Conservation (phyloP, 2,329 filamentous ascomycete species). For the Xylaria sp. region DNA sequence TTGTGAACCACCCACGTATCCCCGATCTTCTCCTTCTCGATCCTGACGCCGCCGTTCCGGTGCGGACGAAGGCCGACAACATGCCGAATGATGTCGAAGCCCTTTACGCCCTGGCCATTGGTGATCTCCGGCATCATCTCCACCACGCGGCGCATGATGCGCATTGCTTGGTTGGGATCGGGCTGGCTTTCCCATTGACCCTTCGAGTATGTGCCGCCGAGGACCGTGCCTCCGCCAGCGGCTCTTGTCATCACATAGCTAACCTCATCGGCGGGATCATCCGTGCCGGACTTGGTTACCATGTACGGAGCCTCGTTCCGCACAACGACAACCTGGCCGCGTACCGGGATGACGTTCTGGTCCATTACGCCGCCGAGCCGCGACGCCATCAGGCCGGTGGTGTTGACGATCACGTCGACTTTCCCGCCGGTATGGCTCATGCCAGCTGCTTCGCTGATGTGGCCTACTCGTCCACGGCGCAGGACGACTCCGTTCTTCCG, state of each 20-base stretch:
- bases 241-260: conserved; percentile 87
- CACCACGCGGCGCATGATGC: conserved; percentile 85
- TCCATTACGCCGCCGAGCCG: conserved; percentile 87
- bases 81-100: conserved; percentile 80
- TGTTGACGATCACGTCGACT: conserved; percentile 82
- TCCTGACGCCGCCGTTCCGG: conserved; percentile 76
- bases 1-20: conserved; percentile 78
- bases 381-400: conserved; percentile 80
- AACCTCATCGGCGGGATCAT: conserved; percentile 77
- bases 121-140: conserved; percentile 73
- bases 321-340: conserved; percentile 87
- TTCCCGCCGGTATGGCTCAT: conserved; percentile 67
- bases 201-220: conserved; percentile 87
- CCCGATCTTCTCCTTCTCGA: conserved; percentile 78
- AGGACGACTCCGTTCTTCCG: conserved; percentile 76
- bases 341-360: conserved; percentile 74
- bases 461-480: conserved; percentile 70
- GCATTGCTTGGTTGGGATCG: conserved; percentile 80
- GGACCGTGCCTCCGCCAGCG: conserved; percentile 80
- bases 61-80: conserved; percentile 84
- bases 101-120: conserved; percentile 74
- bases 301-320: conserved; percentile 80
- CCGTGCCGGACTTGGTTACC: conserved; percentile 75
- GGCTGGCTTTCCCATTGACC: conserved; percentile 82
- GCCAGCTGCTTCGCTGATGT: conserved; percentile 76